Base-by-base conservation (phyloP, 495 filamentous ascomycete genomes). In the Tuber brumale region DNA sequence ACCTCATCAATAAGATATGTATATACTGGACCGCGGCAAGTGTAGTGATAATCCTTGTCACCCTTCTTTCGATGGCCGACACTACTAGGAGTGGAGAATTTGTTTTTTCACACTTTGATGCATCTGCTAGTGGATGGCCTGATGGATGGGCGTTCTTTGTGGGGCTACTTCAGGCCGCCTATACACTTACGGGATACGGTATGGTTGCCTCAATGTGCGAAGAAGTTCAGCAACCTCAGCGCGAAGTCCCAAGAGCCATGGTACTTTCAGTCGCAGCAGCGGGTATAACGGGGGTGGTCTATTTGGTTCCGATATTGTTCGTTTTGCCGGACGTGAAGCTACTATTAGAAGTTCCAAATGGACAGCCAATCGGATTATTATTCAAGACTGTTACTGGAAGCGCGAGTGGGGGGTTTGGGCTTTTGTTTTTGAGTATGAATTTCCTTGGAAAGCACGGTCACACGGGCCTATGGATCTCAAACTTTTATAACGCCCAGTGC, bases 1-100 rank as follows among this genome's bases (percentile, higher is more conserved):
- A 90, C 80, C 75, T 91, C 31, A 89, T 91, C 82, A 91, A 91
- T 81, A 91, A 91, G 83, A 82, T 90, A 42, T 91, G 89, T 78
- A 90, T 91, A 43, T 90, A 86, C 76, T 92, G 90, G 90, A 91
- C 90, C 3, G 87, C 84, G 0, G 86, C 83, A 5, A 90, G 88
- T 57, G 89, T 91, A 27, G 72, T 91, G 42, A 87, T 90, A 69
- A 91, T 91, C 71, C 76, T 91, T 61, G 80, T 91, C 45, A 88
- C 87, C 0, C 78, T 91, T 39, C 81, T 91, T 45, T 85, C 85
- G 3, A 91, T 90, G 88, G 88, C 87, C 1, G 85, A 89, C 74
- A 76, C 85, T 48, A 84, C 84, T 37, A 84, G 87, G 37, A 86
- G 84, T 75, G 89, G 82, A 9, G 84, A 86, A 43, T 91, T 88